Conservation (phyloP, 805 yeast species). For the Jamesozyma rosinii region DNA sequence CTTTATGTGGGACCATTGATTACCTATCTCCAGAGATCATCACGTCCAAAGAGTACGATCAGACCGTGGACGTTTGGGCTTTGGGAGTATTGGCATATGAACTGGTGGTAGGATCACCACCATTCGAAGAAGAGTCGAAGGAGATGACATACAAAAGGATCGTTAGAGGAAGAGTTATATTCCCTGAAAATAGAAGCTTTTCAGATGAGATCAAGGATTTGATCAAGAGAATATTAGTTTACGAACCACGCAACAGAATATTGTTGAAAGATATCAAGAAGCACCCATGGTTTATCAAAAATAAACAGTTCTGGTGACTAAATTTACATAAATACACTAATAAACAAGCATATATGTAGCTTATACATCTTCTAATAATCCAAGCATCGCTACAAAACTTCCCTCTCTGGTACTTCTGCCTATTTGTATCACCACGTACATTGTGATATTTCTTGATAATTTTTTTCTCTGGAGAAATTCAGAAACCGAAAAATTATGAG, state of each 20-base stretch:
- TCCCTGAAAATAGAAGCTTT: slow-evolving; percentile 51
- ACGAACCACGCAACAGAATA: slow-evolving; percentile 60
- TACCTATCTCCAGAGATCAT: slow-evolving; percentile 94
- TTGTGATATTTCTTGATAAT: not conserved
- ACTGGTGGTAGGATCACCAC: slow-evolving; percentile 79
- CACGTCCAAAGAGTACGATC: slow-evolving; percentile 69
- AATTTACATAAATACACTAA: not conserved
- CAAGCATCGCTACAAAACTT: too few relatives aligned
- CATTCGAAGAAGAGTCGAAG: slow-evolving; percentile 76
- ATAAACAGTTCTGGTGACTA: slow-evolving; percentile 51
- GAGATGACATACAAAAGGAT: slow-evolving; percentile 75
- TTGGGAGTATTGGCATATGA: slow-evolving; percentile 82
- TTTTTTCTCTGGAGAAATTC: not conserved
- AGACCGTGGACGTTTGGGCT: slow-evolving; percentile 84
- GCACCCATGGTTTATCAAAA: slow-evolving; percentile 79
- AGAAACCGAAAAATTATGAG: not conserved
- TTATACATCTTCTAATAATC: too few relatives aligned
- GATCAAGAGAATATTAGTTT: slow-evolving; percentile 51
- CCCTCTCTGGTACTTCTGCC: too few relatives aligned
- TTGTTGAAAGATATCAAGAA: slow-evolving; percentile 48
- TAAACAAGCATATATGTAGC: not conserved
- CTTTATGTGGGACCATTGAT: slow-evolving; percentile 92
- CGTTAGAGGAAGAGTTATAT: slow-evolving; percentile 60
- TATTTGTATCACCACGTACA: not conserved
- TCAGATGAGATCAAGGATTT: slow-evolving; percentile 71